Evolutionary conservation across 176 grass and related monocot species (phyloP), one percentile per base, ranked within the genome.

Genomic region (Cymbopogon citratus): DNA sequence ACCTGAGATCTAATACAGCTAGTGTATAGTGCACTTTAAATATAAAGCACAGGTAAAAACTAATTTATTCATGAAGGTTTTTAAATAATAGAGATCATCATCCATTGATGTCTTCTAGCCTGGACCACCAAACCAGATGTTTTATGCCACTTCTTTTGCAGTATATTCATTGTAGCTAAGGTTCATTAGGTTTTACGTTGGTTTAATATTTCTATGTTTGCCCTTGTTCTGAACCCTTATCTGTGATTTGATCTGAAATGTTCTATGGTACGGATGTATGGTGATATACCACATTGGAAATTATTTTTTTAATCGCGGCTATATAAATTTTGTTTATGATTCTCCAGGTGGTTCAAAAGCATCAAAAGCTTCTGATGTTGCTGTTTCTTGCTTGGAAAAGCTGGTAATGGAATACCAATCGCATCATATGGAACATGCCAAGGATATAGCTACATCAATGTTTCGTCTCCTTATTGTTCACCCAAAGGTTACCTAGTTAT

Each of bases 391-490:
- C 76, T 84, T 98, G 74, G 83, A 92, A 77, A 87, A 85, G 49
- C 75, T 93, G 75, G 85, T 89, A 59, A 71, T 62, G 39, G 92
- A 98, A 76, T 92, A 80, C 73, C 95, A 80, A 33, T 87, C 61
- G 13, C 78, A 93, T 83, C 84, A 91, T 18, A 12, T 71, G 54
- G 75, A 85, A 75, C 87, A 82, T 81, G 81, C 79, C 67, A 98
- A 89, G 64, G 92, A 98, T 73, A 81, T 98, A 14, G 90, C 92
- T 66, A 34, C 11, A 48, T 43, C 87, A 83, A 75, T 98, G 78
- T 94, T 93, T 87, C 79, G 70, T 86, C 88, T 93, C 25, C 88
- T 98, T 86, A 75, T 94, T 93, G 80, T 94, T 94, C 84, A 84
- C 77, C 85, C 86, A 56, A 94, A 93, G 95, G 95, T 87, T 76